phyloP scores from a whole-genome alignment of 2,329 filamentous ascomycete species.

The Amesomyces nigricolor region DNA sequence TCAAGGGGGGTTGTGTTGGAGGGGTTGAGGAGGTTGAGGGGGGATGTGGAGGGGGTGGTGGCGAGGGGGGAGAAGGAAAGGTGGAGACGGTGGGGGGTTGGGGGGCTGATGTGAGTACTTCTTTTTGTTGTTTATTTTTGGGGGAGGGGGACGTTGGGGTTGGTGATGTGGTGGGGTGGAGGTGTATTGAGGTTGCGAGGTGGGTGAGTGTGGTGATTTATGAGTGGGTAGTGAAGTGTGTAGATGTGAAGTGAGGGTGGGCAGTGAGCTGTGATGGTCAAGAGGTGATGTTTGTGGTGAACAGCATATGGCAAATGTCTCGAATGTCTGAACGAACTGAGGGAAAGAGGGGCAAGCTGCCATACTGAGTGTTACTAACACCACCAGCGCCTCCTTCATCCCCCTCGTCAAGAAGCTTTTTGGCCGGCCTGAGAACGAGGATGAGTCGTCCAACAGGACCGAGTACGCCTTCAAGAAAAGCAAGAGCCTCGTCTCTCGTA shows the following conservation, averaged over 20 bases:
- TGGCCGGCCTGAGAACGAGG: conserved; percentile 38
- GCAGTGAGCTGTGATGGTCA: too few species aligned
- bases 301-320: too few species aligned
- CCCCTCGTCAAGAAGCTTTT: conserved; percentile 49
- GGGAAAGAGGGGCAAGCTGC: neutral
- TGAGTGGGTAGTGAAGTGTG: too few species aligned
- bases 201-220: too few species aligned
- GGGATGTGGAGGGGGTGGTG: conserved; percentile 39
- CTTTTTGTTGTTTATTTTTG: neutral
- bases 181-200: too few species aligned
- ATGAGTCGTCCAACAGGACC: conserved; percentile 44
- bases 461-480: conserved; percentile 53
- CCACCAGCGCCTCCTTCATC: conserved; percentile 44
- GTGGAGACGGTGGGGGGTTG: conserved; percentile 49
- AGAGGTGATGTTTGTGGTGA: too few species aligned
- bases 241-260: too few species aligned
- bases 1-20: conserved; percentile 40
- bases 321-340: too few species aligned
- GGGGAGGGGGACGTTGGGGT: too few species aligned
- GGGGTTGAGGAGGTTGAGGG: conserved; percentile 41
- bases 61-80: conserved; percentile 43
- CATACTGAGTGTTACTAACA: neutral
- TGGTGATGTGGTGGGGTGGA: too few species aligned
- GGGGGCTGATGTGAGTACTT: conserved; percentile 46
- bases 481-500: conserved; percentile 45